Evolutionary conservation across 208 protist species (phyloP).

Genomic region (Acanthamoeba lenticulata): DNA sequence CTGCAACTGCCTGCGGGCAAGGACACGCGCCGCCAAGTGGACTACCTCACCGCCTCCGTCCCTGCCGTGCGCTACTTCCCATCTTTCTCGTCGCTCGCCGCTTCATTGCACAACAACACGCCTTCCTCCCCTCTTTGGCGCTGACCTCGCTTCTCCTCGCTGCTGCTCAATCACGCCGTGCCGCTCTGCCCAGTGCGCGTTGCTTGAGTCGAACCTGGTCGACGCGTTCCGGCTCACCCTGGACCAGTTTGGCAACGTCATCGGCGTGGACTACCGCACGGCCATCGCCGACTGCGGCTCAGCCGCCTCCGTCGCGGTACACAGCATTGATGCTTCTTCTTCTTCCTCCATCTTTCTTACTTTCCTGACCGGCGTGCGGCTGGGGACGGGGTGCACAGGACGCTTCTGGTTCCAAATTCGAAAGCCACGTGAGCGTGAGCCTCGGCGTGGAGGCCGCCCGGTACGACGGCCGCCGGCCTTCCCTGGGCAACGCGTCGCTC

Average conservation of each 20-base stretch:
- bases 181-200: neutral
- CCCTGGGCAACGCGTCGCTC: neutral
- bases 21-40: neutral
- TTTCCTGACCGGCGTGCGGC: neutral
- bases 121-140: neutral
- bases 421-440: neutral
- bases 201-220: constrained; percentile 15
- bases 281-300: neutral
- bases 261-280: constrained; percentile 1
- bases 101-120: neutral
- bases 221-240: neutral
- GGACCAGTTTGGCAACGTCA: constrained; percentile 55
- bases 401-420: neutral
- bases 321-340: neutral
- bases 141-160: neutral
- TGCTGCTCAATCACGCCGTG: neutral
- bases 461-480: neutral
- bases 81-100: neutral
- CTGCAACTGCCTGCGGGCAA: neutral
- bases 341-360: neutral
- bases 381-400: neutral
- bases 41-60: constrained; percentile 2
- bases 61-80: neutral
- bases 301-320: neutral
- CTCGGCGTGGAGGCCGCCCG: neutral